phyloP scores from a whole-genome alignment of 176 grass and related monocot species.

The Otatea glauca region DNA sequence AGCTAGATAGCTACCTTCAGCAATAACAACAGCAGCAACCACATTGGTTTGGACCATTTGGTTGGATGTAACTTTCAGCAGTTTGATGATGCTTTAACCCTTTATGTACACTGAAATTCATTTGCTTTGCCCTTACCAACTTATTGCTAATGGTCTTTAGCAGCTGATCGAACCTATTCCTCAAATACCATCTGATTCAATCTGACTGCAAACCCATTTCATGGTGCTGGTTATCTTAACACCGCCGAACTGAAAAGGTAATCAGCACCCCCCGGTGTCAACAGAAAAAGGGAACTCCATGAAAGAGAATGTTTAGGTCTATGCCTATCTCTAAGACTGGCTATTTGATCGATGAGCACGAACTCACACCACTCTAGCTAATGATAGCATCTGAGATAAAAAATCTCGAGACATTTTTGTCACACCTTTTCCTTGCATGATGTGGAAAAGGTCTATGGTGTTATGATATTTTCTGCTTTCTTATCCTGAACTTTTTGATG shows the following conservation, averaged over 20 bases:
- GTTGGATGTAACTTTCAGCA: conserved; percentile 31
- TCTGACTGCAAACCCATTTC: not conserved
- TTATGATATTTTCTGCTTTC: conserved; percentile 14
- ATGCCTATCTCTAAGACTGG: not conserved
- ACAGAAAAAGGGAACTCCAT: not conserved
- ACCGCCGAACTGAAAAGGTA: not conserved
- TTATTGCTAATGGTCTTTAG: not conserved
- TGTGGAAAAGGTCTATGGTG: not conserved
- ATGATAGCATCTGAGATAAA: not conserved
- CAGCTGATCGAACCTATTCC: not conserved
- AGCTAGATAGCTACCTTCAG: not conserved
- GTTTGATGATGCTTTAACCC: conserved; percentile 27
- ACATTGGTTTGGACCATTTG: conserved; percentile 35
- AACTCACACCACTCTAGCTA: not conserved
- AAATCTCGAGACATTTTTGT: conserved; percentile 33
- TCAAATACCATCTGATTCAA: not conserved
- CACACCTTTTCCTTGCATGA: not conserved
- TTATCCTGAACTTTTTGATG: conserved; percentile 23
- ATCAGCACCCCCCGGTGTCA: not conserved
- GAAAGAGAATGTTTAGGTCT: not conserved
- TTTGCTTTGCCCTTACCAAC: not conserved
- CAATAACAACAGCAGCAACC: not conserved
- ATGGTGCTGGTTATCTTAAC: conserved; percentile 10
- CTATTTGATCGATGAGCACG: not conserved
- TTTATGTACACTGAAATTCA: not conserved